A percentile compares a stretch with the other conserved stretches of the same genome.
phyloP scores from a whole-genome alignment of 2,329 filamentous ascomycete species.

The Ustilaginoidea virens region DNA sequence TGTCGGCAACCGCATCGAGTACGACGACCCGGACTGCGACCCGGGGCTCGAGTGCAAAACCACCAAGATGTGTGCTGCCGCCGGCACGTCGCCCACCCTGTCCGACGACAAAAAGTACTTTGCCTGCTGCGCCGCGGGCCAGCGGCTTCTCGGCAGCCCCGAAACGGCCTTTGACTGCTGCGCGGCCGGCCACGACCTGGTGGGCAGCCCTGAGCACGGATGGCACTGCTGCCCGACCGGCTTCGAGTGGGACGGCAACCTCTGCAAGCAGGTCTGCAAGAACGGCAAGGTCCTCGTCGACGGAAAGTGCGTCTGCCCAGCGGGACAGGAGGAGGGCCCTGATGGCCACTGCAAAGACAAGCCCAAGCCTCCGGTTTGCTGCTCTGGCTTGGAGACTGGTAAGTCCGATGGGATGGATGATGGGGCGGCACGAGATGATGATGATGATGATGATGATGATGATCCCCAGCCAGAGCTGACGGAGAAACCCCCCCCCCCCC shows the following conservation, averaged over 20 bases:
- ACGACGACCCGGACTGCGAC: slow-evolving; percentile 6
- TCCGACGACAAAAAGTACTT: slow-evolving; percentile 6
- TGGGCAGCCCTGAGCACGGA: slow-evolving; percentile 3
- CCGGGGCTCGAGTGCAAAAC: slow-evolving; percentile 2
- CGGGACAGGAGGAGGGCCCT: neutral
- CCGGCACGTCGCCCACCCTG: slow-evolving; percentile 4
- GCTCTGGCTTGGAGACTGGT: slow-evolving; percentile 2
- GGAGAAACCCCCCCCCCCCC: no score
- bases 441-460: no score
- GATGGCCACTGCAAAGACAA: slow-evolving; percentile 1
- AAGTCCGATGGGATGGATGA: no score
- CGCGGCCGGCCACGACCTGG: slow-evolving; percentile 7
- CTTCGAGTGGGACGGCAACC: slow-evolving; percentile 4
- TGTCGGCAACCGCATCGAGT: slow-evolving; percentile 5
- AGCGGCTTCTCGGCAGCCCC: slow-evolving; percentile 6
- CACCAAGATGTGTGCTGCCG: slow-evolving; percentile 1
- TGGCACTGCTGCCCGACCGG: slow-evolving; percentile 8
- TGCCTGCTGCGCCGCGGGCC: slow-evolving; percentile 5
- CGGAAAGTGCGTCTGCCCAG: slow-evolving; percentile 6
- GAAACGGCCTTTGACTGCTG: slow-evolving; percentile 9
- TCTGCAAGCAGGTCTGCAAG: slow-evolving; percentile 6
- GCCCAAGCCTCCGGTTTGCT: slow-evolving; percentile 1
- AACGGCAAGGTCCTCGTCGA: slow-evolving; percentile 7
- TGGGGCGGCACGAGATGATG: no score
- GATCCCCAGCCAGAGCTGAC: no score